Evolutionary conservation across 176 grass and related monocot genomes (phyloP), one percentile per base, ranked within the genome.

Genomic region (Hyparrhenia diplandra): DNA sequence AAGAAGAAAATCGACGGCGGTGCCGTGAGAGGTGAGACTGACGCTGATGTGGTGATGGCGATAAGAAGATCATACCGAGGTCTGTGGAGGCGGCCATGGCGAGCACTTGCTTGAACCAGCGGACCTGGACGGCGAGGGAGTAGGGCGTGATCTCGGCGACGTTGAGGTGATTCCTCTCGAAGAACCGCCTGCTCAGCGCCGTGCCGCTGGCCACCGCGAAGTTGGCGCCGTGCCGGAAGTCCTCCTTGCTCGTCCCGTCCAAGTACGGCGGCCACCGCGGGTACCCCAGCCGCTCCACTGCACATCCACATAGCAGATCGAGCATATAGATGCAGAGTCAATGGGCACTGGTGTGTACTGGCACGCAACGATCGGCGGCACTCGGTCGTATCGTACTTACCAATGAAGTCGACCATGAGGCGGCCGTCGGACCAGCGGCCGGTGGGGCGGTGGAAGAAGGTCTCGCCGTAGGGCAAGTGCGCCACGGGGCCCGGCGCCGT

Each of bases 191-290:
- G 74, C 72, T 89, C 64, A 97, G 59, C n/a, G 94, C 89, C 14
- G 94, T 93, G 29, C 78, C 91, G 55, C 91, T 90, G 4, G 69
- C 91, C 24, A 93, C 94, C 5, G 91, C 94, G 37, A 97, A 97
- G 80, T 97, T 97, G 34, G 84, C 85, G 46, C 94, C 91, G 30
- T 89, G 73, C 35, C 36, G 64, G 67, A 91, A 97, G 27, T 91
- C 87, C 41, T 85, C 67, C 47, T 36, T 69, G 5, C n/a, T 80
- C 62, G 83, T 85, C 27, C 71, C 91, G 1, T 13, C 79, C 4
- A 97, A 43, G 74, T 94, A 97, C 34, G 91, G 84, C 67, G 84
- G 60, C 60, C 88, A 78, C 37, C 78, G 77, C 4, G 87, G 89
- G 31, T 79, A 78, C 79, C 77, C 74, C 60, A 97, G 66, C 54